Evolutionary conservation across 2,329 filamentous ascomycete species (phyloP), one percentile per base, ranked within the genome.

Genomic region (Aspergillus sp.): DNA sequence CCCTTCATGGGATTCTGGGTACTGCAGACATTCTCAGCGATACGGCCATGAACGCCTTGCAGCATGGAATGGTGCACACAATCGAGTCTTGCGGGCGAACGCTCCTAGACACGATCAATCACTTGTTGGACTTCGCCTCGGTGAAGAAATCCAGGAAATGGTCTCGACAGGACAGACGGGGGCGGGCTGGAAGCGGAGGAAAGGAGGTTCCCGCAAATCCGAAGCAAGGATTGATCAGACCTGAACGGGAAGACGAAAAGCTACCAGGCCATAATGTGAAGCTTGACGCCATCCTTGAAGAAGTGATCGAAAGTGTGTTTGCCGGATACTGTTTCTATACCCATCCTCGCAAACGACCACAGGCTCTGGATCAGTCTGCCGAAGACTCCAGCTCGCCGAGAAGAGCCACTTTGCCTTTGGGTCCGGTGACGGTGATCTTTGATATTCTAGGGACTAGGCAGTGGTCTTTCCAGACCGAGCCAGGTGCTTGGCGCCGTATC

Each of bases 101-200:
- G 0, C 54, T 73, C 0, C 53, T 73, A 2, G 69, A 72, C 41
- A 71, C 67, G 1, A 64, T 73, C 40, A 66, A 69, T 36, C 58
- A 67, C 41, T 46, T 69, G 27, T 58, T 68, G 0, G 66, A 67
- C n/a, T 57, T 60, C 9, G 49, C 62, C 0, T 56, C 53, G 10
- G 62, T 64, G 33, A 57, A 42, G 28, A 42, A 42, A 9, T 42
- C n/a, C 19, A 19, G 19, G 19, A 19, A 19, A 19, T 19, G 19
- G 19, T 19, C 19, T 19, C 19, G 19, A 19, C 19, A 19, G 19
- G 19, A 19, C 19, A 19, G 19, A 19, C 19, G 19, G 19, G 19
- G 19, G 19, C 19, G 19, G 19, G 19, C 19, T 19, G 19, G 2
- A 19, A 19, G 19, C 19, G 19, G 19, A 19, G 19, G 19, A 19